Conservation (phyloP, 495 filamentous ascomycete species). For the Penicillium maclennaniae region DNA sequence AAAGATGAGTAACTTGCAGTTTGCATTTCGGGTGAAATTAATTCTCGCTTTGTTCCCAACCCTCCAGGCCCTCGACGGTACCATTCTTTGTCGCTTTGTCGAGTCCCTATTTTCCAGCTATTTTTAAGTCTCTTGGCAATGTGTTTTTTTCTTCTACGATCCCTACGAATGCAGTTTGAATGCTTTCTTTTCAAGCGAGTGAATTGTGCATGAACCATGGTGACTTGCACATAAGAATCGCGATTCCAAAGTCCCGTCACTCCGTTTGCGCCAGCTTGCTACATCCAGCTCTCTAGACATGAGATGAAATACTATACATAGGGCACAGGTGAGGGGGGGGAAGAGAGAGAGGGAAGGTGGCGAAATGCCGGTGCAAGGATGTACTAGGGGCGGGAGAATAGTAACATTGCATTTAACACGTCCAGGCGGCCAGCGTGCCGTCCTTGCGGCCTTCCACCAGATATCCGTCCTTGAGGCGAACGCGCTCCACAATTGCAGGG, state of each 20-base stretch:
- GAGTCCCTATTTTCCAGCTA: not conserved
- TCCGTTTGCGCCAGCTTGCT: constrained; percentile 10
- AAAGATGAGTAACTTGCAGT: not conserved
- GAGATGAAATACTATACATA: constrained; percentile 29
- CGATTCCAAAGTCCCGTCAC: constrained; percentile 14
- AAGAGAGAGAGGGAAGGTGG: constrained; percentile 1
- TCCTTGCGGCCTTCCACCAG: constrained; percentile 85
- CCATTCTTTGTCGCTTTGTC: not conserved
- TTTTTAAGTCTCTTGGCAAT: constrained; percentile 6
- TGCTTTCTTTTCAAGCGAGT: constrained; percentile 4
- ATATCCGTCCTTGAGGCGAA: constrained; percentile 91
- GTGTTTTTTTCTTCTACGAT: no score
- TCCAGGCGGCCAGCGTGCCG: constrained; percentile 89
- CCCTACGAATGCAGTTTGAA: not conserved
- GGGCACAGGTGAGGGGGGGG: constrained; percentile 6
- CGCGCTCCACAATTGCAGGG: constrained; percentile 74
- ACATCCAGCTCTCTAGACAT: constrained; percentile 20
- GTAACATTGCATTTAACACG: constrained; percentile 51
- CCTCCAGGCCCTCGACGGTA: not conserved
- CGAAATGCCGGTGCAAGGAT: constrained; percentile 8
- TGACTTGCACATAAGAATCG: constrained; percentile 10
- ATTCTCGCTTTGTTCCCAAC: not conserved
- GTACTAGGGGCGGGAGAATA: constrained; percentile 4
- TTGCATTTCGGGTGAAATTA: not conserved
- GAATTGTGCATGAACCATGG: not conserved